Evolutionary conservation across 805 yeast species (phyloP).

Genomic region (Metschnikowia orientalis): DNA sequence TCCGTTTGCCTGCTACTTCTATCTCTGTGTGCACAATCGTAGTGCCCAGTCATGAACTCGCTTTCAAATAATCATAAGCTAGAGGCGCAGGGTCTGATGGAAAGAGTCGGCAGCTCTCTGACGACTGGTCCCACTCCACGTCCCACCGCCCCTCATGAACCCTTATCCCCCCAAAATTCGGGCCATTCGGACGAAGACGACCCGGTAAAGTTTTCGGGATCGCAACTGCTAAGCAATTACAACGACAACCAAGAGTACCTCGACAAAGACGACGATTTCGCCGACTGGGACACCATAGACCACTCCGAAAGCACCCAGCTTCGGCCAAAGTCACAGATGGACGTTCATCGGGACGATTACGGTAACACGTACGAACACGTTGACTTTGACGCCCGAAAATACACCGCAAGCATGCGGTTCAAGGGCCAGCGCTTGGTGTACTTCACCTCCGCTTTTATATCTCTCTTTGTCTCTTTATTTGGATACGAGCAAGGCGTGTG

Average conservation of each 20-base stretch:
- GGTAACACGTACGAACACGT: conserved; percentile 35
- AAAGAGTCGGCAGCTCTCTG: too few species aligned
- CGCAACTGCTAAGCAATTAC: background rate
- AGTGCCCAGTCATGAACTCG: too few species aligned
- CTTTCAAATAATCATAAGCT: too few species aligned
- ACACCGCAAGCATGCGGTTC: conserved; percentile 29
- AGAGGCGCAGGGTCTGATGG: too few species aligned
- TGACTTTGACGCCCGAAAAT: conserved; percentile 32
- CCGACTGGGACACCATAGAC: conserved; percentile 15
- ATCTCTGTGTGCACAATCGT: too few species aligned
- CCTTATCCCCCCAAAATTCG: too few species aligned
- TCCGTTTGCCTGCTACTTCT: too few species aligned
- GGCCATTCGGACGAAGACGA: background rate
- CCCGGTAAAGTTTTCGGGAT: background rate
- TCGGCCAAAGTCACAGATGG: conserved; percentile 2
- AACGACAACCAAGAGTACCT: background rate
- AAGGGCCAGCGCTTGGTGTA: conserved; percentile 40
- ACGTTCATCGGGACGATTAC: conserved; percentile 23
- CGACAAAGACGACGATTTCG: conserved; percentile 12
- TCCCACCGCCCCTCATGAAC: too few species aligned
- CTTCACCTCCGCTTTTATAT: conserved; percentile 43
- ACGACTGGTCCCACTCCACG: too few species aligned
- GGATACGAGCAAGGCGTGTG: conserved; percentile 68
- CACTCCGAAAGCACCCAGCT: conserved; percentile 10
- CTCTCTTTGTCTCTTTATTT: conserved; percentile 35